phyloP scores from a whole-genome alignment of 768 basidiomycete genomes.

The Leccinum disarticulatum region DNA sequence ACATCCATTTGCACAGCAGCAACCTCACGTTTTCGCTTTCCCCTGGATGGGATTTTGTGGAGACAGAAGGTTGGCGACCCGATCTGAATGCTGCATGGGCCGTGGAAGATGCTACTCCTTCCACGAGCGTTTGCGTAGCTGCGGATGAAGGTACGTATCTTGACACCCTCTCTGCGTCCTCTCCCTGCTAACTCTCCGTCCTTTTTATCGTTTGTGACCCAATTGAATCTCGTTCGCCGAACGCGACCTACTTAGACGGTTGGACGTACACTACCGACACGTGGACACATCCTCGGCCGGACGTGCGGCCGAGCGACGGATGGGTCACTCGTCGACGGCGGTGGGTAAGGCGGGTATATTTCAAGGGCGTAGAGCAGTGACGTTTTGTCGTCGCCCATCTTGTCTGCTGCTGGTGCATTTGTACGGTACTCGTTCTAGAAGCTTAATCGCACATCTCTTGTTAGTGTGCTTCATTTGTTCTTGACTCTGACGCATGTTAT shows the following conservation, averaged over 20 bases:
- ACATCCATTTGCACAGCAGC: slow-evolving; percentile 47
- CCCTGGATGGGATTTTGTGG: slow-evolving; percentile 71
- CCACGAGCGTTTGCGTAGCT: slow-evolving; percentile 12
- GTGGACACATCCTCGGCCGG: slow-evolving; percentile 55
- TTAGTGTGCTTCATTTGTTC: too few species aligned
- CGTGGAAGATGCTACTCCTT: slow-evolving; percentile 4
- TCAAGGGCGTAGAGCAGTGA: slow-evolving; percentile 1
- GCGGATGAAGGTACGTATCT: slow-evolving; percentile 27
- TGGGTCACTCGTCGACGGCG: slow-evolving; percentile 62
- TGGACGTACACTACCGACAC: slow-evolving; percentile 83
- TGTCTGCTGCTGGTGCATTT: too few species aligned
- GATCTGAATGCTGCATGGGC: slow-evolving; percentile 64
- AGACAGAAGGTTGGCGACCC: slow-evolving; percentile 75
- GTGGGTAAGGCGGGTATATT: slow-evolving; percentile 69
- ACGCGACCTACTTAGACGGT: slow-evolving; percentile 37
- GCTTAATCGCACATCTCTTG: too few species aligned
- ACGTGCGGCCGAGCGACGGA: slow-evolving; percentile 42
- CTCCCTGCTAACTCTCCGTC: background rate
- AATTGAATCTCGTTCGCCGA: background rate
- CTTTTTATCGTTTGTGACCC: background rate
- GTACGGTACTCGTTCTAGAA: too few species aligned
- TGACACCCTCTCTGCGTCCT: background rate
- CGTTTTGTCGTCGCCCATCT: too few species aligned
- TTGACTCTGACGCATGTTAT: too few species aligned
- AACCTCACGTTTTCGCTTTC: slow-evolving; percentile 77